Evolutionary conservation across 345 rosid species (phyloP).

Genomic region (Mallotus nudiflorus): DNA sequence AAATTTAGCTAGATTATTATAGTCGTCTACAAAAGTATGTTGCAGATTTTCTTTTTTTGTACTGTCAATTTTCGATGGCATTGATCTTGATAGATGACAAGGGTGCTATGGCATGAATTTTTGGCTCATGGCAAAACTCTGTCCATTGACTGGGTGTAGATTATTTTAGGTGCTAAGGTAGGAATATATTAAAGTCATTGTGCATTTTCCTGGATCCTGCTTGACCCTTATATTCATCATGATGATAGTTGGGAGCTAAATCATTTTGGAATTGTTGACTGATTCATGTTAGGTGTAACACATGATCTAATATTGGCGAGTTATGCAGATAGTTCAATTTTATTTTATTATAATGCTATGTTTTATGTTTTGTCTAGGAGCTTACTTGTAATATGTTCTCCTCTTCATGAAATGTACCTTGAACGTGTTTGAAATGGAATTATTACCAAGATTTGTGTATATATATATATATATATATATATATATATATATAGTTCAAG

Average conservation of each 20-base stretch:
- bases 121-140: slow-evolving; percentile 25
- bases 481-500: no score
- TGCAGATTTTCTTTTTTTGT: slow-evolving; percentile 23
- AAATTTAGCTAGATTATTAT: no score
- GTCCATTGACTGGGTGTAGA: slow-evolving; percentile 43
- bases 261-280: slow-evolving; percentile 29
- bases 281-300: slow-evolving; percentile 24
- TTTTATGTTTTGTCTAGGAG: slow-evolving; percentile 14
- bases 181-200: slow-evolving; percentile 35
- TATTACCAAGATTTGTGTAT: no score
- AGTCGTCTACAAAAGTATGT: no score
- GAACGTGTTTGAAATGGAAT: slow-evolving; percentile 17
- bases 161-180: slow-evolving; percentile 51
- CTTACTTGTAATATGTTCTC: background rate
- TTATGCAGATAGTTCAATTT: slow-evolving; percentile 34
- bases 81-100: slow-evolving; percentile 24
- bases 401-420: slow-evolving; percentile 9
- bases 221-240: slow-evolving; percentile 23
- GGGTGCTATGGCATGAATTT: slow-evolving; percentile 16
- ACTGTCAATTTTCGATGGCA: slow-evolving; percentile 12
- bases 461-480: no score
- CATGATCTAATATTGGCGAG: slow-evolving; percentile 23
- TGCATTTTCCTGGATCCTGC: slow-evolving; percentile 30
- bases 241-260: slow-evolving; percentile 38
- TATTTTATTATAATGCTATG: slow-evolving; percentile 7